Conservation (phyloP, 306 rosid species). For the Trichosanthes truncata region DNA sequence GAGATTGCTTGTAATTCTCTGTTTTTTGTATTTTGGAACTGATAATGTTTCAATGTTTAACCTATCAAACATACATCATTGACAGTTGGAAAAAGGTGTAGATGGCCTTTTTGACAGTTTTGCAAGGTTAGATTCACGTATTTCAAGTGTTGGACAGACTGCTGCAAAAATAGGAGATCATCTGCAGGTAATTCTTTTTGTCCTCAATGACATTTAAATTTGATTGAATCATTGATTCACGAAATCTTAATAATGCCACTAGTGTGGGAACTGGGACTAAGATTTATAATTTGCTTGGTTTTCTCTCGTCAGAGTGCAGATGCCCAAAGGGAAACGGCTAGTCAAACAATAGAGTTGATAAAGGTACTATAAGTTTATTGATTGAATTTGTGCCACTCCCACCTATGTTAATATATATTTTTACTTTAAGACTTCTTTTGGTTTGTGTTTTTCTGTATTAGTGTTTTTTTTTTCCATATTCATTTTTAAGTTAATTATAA, state of each 20-base stretch:
- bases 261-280: neutral
- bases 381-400: slow-evolving; percentile 12
- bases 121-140: slow-evolving; percentile 94
- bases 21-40: neutral
- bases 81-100: slow-evolving; percentile 96
- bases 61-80: neutral
- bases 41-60: slow-evolving; percentile 4
- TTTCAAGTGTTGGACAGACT: slow-evolving; percentile 99
- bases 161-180: slow-evolving; percentile 99
- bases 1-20: neutral
- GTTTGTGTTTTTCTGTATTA: neutral
- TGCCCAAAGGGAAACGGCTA: slow-evolving; percentile 96
- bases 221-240: neutral
- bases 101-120: slow-evolving; percentile 98
- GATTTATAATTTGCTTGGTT: slow-evolving; percentile 15
- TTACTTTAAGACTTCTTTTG: neutral
- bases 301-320: slow-evolving; percentile 87
- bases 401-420: neutral
- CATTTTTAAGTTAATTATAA: neutral
- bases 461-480: neutral
- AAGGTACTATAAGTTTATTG: slow-evolving; percentile 41
- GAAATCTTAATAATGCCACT: neutral
- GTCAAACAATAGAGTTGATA: slow-evolving; percentile 93
- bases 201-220: neutral
- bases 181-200: slow-evolving; percentile 67